These are phyloP conservation scores for Dentipellis fragilis DNA, from an alignment of 768 basidiomycete genomes.

Conservation along the genomic window DNA sequence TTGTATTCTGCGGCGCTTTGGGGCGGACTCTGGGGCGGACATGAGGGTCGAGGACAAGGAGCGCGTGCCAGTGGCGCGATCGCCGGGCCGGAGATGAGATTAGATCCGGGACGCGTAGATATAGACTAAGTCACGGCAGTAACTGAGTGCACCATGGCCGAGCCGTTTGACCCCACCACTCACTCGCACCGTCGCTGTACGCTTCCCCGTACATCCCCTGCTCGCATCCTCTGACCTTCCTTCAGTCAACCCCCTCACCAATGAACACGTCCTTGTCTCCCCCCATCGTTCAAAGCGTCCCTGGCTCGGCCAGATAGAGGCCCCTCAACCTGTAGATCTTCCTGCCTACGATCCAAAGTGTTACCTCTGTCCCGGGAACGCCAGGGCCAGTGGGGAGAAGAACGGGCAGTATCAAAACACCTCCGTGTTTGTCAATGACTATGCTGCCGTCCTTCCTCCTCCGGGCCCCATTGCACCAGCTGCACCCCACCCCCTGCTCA, in stretches of 20 bases:
- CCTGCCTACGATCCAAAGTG: slow-evolving; percentile 64
- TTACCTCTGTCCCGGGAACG: slow-evolving; percentile 84
- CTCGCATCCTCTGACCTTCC: not conserved
- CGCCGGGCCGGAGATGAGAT: no score
- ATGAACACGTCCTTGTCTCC: slow-evolving; percentile 73
- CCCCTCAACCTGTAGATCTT: slow-evolving; percentile 39
- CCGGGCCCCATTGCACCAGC: slow-evolving; percentile 45
- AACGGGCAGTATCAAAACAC: slow-evolving; percentile 65
- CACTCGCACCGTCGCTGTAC: slow-evolving; percentile 12
- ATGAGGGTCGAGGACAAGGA: not conserved
- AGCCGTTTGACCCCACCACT: slow-evolving; percentile 7
- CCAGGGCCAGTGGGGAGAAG: slow-evolving; percentile 54
- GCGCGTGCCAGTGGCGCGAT: no score
- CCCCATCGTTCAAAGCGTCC: slow-evolving; percentile 87
- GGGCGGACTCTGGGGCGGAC: not conserved
- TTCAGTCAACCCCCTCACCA: slow-evolving; percentile 74
- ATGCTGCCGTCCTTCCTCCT: slow-evolving; percentile 63
- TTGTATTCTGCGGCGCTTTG: not conserved
- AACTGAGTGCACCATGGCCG: slow-evolving; percentile 1
- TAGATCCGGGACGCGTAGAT: no score
- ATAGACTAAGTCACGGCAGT: no score
- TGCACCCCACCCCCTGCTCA: slow-evolving; percentile 50
- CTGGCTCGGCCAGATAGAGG: slow-evolving; percentile 83
- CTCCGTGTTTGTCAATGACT: slow-evolving; percentile 74
- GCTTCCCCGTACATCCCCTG: slow-evolving; percentile 1